These are phyloP conservation scores for Candida buenavistaensis DNA, from an alignment of 1,139 yeast species.

Conservation along the genomic window DNA sequence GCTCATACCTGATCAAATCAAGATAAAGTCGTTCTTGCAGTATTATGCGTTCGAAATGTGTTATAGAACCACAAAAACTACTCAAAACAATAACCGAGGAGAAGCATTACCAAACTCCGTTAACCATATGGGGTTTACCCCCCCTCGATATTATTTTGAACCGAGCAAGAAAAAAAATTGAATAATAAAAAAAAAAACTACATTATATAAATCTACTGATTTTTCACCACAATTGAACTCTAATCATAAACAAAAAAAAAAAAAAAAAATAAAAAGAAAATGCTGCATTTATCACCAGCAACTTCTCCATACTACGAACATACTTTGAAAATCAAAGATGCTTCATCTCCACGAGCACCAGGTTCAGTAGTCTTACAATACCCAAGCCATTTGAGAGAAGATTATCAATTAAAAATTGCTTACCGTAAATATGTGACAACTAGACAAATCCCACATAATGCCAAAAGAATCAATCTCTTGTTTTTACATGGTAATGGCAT, in stretches of 20 bases:
- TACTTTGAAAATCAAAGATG: conserved; percentile 17
- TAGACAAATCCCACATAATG: conserved; percentile 14
- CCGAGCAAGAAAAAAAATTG: too few relatives aligned
- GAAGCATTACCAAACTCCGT: too few relatives aligned
- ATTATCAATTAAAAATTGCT: conserved; percentile 30
- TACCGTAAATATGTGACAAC: conserved; percentile 35
- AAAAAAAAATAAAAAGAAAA: too few relatives aligned
- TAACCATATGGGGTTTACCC: too few relatives aligned
- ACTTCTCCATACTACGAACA: conserved; percentile 14
- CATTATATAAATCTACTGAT: too few relatives aligned
- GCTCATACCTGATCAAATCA: too few relatives aligned
- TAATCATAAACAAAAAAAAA: neutral
- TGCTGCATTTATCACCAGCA: conserved; percentile 15
- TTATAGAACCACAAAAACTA: too few relatives aligned
- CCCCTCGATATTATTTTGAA: too few relatives aligned
- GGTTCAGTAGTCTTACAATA: conserved; percentile 22
- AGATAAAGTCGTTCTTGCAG: too few relatives aligned
- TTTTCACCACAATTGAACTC: neutral
- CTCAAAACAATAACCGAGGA: too few relatives aligned
- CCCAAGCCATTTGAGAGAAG: conserved; percentile 26
- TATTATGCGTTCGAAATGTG: too few relatives aligned
- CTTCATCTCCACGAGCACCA: conserved; percentile 31
- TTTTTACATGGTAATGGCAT: conserved; percentile 74
- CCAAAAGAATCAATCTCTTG: conserved; percentile 48
- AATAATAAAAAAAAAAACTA: too few relatives aligned